A percentile compares a stretch with the other conserved stretches of the same genome.
Evolutionary conservation across 768 basidiomycete genomes (phyloP).

Genomic region (Megacollybia marginata): DNA sequence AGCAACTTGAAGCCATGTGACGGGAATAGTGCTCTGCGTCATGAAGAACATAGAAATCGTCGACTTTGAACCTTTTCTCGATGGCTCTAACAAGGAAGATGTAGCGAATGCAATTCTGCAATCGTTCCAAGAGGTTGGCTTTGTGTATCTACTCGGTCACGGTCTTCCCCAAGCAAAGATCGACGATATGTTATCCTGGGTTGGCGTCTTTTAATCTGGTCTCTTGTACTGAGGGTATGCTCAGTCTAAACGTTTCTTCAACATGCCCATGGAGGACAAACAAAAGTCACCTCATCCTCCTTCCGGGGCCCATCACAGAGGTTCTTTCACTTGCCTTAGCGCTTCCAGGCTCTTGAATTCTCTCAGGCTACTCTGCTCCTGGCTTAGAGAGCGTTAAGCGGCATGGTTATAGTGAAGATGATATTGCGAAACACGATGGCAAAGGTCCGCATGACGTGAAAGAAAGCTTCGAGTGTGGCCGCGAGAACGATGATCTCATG

Average conservation of each 20-base stretch:
- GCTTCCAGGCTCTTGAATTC: slow-evolving; percentile 6
- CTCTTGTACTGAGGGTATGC: not conserved
- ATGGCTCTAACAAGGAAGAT: slow-evolving; percentile 27
- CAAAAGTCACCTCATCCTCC: slow-evolving; percentile 37
- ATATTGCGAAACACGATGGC: slow-evolving; percentile 18
- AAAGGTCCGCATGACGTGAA: slow-evolving; percentile 34
- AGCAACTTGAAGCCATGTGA: no score
- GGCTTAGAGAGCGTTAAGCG: slow-evolving; percentile 33
- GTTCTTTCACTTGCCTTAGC: slow-evolving; percentile 18
- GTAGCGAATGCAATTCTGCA: slow-evolving; percentile 34
- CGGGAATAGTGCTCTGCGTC: no score
- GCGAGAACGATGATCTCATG: slow-evolving; percentile 35
- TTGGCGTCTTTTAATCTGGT: slow-evolving; percentile 12
- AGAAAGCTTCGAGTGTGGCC: slow-evolving; percentile 50
- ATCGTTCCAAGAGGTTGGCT: slow-evolving; percentile 39
- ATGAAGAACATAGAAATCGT: slow-evolving; percentile 23
- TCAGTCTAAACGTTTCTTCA: slow-evolving; percentile 33
- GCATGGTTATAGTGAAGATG: slow-evolving; percentile 24
- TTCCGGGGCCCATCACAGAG: slow-evolving; percentile 38
- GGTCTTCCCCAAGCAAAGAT: slow-evolving; percentile 29
- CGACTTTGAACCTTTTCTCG: slow-evolving; percentile 35
- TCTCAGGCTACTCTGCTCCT: slow-evolving; percentile 29
- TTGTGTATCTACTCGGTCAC: slow-evolving; percentile 40
- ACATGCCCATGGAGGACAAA: slow-evolving; percentile 29
- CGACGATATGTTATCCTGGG: slow-evolving; percentile 35